Conservation (phyloP, 164 flowering plant species). For the Euptelea pleiosperma region DNA sequence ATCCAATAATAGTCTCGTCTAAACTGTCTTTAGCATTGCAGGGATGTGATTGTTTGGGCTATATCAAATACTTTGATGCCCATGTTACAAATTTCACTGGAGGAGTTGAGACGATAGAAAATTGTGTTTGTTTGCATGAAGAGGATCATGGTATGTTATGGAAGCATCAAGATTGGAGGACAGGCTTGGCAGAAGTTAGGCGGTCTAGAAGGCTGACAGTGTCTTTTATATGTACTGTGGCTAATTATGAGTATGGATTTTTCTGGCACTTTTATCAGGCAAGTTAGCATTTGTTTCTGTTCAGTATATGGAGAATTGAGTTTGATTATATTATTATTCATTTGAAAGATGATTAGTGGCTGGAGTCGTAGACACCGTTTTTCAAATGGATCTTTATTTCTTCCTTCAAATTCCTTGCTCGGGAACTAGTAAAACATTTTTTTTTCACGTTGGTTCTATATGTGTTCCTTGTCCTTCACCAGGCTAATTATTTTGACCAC, state of each 20-base stretch:
- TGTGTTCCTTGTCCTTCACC: too few species aligned
- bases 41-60: constrained; percentile 96
- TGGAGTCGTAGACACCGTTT: constrained; percentile 1
- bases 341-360: too few species aligned
- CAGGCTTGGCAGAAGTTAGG: constrained; percentile 84
- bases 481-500: neutral
- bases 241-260: constrained; percentile 91
- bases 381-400: neutral
- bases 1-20: neutral
- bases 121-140: constrained; percentile 93
- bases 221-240: constrained; percentile 84
- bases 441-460: too few species aligned
- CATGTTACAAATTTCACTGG: constrained; percentile 89
- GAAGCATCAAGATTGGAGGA: constrained; percentile 97
- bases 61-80: constrained; percentile 86
- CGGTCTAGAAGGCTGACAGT: constrained; percentile 73
- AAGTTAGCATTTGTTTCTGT: constrained; percentile 32
- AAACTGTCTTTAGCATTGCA: constrained; percentile 25
- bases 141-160: constrained; percentile 88
- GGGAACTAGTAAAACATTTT: too few species aligned
- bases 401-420: neutral
- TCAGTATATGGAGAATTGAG: too few species aligned
- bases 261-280: constrained; percentile 93
- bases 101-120: constrained; percentile 90
- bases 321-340: too few species aligned